phyloP scores from a whole-genome alignment of 2,329 filamentous ascomycete genomes.

The Colletotrichum musicola region DNA sequence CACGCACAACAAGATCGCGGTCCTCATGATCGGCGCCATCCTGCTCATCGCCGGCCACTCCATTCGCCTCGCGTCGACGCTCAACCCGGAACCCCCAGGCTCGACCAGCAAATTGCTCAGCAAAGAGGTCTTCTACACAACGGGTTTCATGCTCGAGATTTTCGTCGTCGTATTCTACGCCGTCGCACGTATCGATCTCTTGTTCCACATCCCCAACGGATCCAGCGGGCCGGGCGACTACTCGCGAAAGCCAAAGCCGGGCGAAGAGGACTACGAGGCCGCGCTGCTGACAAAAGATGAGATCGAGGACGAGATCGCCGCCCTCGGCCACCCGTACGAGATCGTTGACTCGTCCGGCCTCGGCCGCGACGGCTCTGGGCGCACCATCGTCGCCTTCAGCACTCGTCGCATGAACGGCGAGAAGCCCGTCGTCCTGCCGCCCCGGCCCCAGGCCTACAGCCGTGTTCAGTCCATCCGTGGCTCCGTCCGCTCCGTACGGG shows the following conservation, averaged over 20 bases:
- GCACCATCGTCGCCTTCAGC: slow-evolving; percentile 33
- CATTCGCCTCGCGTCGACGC: slow-evolving; percentile 43
- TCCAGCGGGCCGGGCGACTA: slow-evolving; percentile 44
- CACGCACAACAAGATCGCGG: slow-evolving; percentile 45
- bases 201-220: slow-evolving; percentile 49
- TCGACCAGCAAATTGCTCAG: slow-evolving; percentile 46
- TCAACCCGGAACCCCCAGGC: slow-evolving; percentile 42
- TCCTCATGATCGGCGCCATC: slow-evolving; percentile 44
- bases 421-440: slow-evolving; percentile 21
- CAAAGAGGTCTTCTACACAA: slow-evolving; percentile 51
- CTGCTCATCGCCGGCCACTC: slow-evolving; percentile 41
- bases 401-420: slow-evolving; percentile 25
- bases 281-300: slow-evolving; percentile 33
- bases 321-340: slow-evolving; percentile 30
- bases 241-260: slow-evolving; percentile 61
- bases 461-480: slow-evolving; percentile 27
- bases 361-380: slow-evolving; percentile 27
- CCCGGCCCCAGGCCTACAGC: slow-evolving; percentile 26
- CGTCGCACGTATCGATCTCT: slow-evolving; percentile 44
- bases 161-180: slow-evolving; percentile 46
- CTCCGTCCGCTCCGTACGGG: slow-evolving; percentile 28
- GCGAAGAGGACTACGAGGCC: slow-evolving; percentile 44
- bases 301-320: slow-evolving; percentile 27
- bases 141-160: slow-evolving; percentile 50
- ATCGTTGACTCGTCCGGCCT: slow-evolving; percentile 33